phyloP scores from a whole-genome alignment of 345 rosid species.

The Euphorbia tirucalli region DNA sequence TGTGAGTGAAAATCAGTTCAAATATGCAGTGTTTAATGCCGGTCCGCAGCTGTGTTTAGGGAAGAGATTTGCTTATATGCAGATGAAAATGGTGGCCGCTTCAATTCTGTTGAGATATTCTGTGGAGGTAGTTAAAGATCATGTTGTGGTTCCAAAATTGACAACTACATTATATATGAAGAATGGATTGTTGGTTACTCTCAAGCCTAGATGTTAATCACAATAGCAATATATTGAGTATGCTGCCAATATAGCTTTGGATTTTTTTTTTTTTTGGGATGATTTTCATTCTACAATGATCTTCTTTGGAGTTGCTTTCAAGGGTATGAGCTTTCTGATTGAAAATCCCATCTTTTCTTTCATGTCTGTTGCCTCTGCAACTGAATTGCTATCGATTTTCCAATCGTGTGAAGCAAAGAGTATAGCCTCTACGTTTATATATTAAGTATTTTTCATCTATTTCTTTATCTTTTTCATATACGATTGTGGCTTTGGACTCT shows the following conservation, averaged over 20 bases:
- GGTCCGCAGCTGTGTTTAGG: conserved; percentile 78
- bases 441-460: too few relatives aligned
- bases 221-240: too few relatives aligned
- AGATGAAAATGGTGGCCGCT: conserved; percentile 89
- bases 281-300: too few relatives aligned
- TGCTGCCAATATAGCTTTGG: too few relatives aligned
- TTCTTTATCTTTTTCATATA: too few relatives aligned
- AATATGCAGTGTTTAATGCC: conserved; percentile 66
- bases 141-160: conserved; percentile 48
- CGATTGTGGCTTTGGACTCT: too few relatives aligned
- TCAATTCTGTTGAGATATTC: conserved; percentile 56
- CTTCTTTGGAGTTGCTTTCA: conserved; percentile 3
- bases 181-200: conserved; percentile 57
- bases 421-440: too few relatives aligned
- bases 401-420: conserved; percentile 14
- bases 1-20: conserved; percentile 62
- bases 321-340: not conserved
- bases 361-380: not conserved
- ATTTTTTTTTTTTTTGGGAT: too few relatives aligned
- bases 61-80: conserved; percentile 68
- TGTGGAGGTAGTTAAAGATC: conserved; percentile 49
- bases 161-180: conserved; percentile 76
- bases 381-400: not conserved
- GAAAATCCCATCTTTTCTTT: conserved; percentile 5
- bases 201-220: conserved; percentile 53